These are phyloP conservation scores for Epichloe uncinata DNA, from an alignment of 2,329 filamentous ascomycete species.

Conservation along the genomic window DNA sequence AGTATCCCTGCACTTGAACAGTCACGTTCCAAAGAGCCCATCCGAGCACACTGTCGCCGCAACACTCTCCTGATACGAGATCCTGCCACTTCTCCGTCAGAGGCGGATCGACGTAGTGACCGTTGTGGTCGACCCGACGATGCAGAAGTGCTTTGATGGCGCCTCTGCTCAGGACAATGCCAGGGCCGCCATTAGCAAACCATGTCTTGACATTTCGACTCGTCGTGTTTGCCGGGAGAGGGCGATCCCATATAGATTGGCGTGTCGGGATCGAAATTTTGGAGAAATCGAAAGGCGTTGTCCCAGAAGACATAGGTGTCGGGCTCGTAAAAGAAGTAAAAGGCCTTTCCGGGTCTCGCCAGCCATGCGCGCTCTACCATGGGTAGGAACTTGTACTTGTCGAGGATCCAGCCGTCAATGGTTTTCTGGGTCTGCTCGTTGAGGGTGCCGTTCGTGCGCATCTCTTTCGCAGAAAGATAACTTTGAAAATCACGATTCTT, in stretches of 20 bases:
- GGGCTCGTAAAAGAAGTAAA: constrained; percentile 44
- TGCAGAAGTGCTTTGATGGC: constrained; percentile 29
- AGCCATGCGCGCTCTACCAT: constrained; percentile 38
- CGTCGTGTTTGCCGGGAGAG: constrained; percentile 27
- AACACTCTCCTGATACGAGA: constrained; percentile 31
- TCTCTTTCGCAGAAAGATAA: constrained; percentile 25
- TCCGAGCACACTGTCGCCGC: constrained; percentile 38
- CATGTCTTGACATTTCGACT: constrained; percentile 22
- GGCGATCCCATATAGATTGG: constrained; percentile 40
- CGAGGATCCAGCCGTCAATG: constrained; percentile 35
- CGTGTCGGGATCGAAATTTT: constrained; percentile 29
- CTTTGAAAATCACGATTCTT: constrained; percentile 23
- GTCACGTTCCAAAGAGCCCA: constrained; percentile 32
- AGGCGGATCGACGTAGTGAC: constrained; percentile 27
- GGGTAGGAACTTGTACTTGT: constrained; percentile 45
- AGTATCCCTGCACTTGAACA: constrained; percentile 28
- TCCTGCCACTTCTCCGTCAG: constrained; percentile 34
- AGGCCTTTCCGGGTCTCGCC: constrained; percentile 32
- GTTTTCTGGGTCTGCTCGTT: constrained; percentile 17
- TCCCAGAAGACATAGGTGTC: constrained; percentile 33
- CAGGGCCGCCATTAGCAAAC: constrained; percentile 45
- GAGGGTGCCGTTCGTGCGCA: constrained; percentile 21
- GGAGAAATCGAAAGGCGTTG: constrained; percentile 34
- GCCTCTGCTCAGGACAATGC: constrained; percentile 42
- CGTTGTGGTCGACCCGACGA: constrained; percentile 19